Base-by-base conservation (phyloP, 768 basidiomycete species). In the Pleurotus ostreatus region DNA sequence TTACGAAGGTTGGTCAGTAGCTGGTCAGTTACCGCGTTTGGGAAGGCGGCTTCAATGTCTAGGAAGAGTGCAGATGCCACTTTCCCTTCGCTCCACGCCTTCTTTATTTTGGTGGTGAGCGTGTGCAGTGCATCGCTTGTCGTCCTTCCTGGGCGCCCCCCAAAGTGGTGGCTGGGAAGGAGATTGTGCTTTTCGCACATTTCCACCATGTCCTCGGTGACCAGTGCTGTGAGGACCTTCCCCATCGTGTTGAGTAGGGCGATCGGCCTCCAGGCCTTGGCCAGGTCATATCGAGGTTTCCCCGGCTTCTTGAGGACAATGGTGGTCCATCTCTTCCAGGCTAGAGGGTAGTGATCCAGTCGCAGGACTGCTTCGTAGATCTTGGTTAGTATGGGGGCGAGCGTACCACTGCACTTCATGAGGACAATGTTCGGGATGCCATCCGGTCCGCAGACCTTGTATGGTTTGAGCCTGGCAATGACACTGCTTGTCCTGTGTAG, bases 31-130 rank as follows among this genome's bases (percentile, higher is more conserved):
- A 40, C n/a, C 3, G 39, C 3, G 57, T 70, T 78, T 0, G 73
- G 77, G 59, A 77, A 79, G 2, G 77, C 74, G 0, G 70, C 76
- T 60, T 76, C 63, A 0, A 80, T 68, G 56, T 80, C 76, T 1
- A 78, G 66, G 62, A 74, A 78, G 0, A 78, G 68, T 0, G 68
- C 62, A 0, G 67, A 68, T 0, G 60, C 73, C 0, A 78, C 76
- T n/a, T 73, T 66, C 0, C 60, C 51, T 4, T 55, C 45, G 0
- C 68, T 39, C 77, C 76, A 79, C 0, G 71, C 70, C 1, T 66
- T 62, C 44, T 77, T 71, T 26, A 79, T 65, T 12, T 59, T 65
- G 2, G 70, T 53, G 4, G 70, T 63, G 0, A 78, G 3, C 3
- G 22, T 22, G 22, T 22, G 22, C 22, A 22, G 3, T 2, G 22